Conservation (phyloP, 306 rosid species). For the Quercus alba region DNA sequence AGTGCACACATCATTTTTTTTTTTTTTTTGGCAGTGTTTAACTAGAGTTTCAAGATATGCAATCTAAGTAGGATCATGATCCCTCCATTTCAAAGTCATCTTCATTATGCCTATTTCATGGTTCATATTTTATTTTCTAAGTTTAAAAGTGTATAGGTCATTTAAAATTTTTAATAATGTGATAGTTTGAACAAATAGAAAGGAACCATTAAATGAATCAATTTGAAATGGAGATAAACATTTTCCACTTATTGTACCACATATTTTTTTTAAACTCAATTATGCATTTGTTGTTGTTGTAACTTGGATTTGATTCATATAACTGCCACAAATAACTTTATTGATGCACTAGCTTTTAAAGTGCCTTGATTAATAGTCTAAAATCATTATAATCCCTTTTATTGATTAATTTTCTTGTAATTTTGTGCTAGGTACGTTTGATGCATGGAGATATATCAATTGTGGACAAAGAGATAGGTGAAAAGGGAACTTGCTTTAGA, state of each 20-base stretch:
- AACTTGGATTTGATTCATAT: background rate
- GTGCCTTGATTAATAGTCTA: background rate
- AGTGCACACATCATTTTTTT: background rate
- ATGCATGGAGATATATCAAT: constrained; percentile 79
- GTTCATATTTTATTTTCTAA: no score
- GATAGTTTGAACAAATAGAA: no score
- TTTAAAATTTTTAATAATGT: no score
- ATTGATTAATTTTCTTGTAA: background rate
- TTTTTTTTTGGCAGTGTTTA: background rate
- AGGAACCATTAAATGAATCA: no score
- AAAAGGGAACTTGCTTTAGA: constrained; percentile 69
- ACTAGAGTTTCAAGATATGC: background rate
- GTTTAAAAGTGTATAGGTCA: no score
- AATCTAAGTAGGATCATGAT: no score
- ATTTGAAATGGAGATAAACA: no score
- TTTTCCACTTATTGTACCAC: background rate
- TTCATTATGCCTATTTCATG: no score
- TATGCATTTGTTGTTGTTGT: background rate
- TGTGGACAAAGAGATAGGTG: constrained; percentile 62
- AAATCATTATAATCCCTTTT: background rate
- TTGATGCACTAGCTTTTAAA: background rate
- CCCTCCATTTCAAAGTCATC: no score
- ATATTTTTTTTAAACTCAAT: no score
- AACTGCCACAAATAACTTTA: background rate
- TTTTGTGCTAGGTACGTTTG: constrained; percentile 54